Evolutionary conservation across 2,329 filamentous ascomycete species (phyloP).

Genomic region (Fusarium buxicola): DNA sequence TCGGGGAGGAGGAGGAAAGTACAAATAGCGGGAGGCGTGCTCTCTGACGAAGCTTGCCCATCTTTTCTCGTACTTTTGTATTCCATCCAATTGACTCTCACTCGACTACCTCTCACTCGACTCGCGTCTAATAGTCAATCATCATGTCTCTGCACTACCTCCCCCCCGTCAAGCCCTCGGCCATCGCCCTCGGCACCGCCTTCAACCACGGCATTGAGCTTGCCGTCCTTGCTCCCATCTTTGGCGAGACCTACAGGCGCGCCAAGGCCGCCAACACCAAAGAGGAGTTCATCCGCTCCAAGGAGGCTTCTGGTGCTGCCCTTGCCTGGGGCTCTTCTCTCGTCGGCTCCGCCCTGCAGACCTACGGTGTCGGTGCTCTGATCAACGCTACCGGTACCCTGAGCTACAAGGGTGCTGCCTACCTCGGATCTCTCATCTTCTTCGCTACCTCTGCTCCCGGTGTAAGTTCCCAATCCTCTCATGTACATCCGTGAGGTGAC

Average conservation of each 20-base stretch:
- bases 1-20: conserved; percentile 35
- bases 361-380: conserved; percentile 88
- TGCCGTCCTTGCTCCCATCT: conserved; percentile 87
- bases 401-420: conserved; percentile 96
- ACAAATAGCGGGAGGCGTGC: conserved; percentile 42
- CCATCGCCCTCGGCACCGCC: conserved; percentile 93
- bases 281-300: conserved; percentile 95
- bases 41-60: conserved; percentile 1
- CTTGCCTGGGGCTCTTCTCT: conserved; percentile 92
- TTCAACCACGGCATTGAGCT: conserved; percentile 96
- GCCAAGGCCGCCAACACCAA: conserved; percentile 92
- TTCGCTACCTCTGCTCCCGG: conserved; percentile 87
- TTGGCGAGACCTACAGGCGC: conserved; percentile 93
- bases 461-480: conserved; percentile 63
- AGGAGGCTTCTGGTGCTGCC: conserved; percentile 89
- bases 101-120: conserved; percentile 1
- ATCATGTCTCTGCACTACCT: conserved; percentile 73
- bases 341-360: conserved; percentile 87
- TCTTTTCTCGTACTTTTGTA: conserved; percentile 17
- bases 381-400: conserved; percentile 96
- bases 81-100: conserved; percentile 20
- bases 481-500: background rate
- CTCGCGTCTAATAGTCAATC: conserved; percentile 28
- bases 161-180: conserved; percentile 92
- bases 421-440: conserved; percentile 92